Base-by-base conservation (phyloP, 1,284 basidiomycete genomes). In the Leccinum griseonigrum region DNA sequence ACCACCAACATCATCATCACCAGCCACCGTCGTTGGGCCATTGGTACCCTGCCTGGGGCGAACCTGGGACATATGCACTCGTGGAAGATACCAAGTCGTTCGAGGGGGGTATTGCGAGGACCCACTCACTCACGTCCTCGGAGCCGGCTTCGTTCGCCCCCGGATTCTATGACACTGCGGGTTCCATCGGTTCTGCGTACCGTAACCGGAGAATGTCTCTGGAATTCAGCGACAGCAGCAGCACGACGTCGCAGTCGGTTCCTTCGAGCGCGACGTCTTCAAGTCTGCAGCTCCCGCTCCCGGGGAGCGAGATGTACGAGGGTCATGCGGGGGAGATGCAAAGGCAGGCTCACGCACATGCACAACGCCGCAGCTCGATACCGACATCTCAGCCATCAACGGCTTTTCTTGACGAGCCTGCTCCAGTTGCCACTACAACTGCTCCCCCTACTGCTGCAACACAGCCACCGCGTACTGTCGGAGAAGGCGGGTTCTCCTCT, bases 401-500 rank as follows among this genome's bases (percentile, higher is more conserved):
- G 6, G 56, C 60, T 22, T 67, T 61, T 57, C n/a, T 59, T 31
- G 34, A 18, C 11, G 67, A 56, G 10, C 54, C 40, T n/a, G 40
- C 62, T 53, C 64, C 46, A 13, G 22, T 26, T 48, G 6, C 46
- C 13, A 26, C 43, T 13, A 46, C 46, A 8, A 48, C 46, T 48
- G 18, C 18, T 7, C 43, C 43, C 16, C 14, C 38, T n/a, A n/a
- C 38, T 13, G 43, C 46, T 22, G 46, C 46, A 52, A 54, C 58
- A 56, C 66, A 63, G 16, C 69, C 64, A 40, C 60, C 63, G 4
- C 68, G 60, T 1, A 64, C 60, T 9, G 51, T 38, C 6, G 69
- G 67, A 16, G 74, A 81, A 64, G 81, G 78, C 51, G 82, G 83
- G 3, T 85, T 91, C 69, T 86, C 84, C 2, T 83, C 80, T 52